These are phyloP conservation scores for Neofusicoccum laricinum DNA, from an alignment of 2,329 filamentous ascomycete genomes.

Conservation along the genomic window DNA sequence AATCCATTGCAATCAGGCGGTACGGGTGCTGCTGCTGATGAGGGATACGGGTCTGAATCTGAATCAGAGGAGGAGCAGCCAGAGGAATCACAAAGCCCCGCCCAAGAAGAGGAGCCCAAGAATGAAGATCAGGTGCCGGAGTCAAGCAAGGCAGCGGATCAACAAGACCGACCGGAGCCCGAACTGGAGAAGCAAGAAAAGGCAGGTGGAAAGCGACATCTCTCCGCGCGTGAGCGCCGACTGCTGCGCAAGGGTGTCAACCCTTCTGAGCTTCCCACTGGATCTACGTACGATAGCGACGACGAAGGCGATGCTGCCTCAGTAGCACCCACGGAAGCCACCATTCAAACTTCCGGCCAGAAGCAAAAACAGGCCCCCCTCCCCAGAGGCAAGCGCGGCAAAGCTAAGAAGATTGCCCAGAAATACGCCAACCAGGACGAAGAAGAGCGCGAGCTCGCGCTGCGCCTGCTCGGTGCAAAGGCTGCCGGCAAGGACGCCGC, in stretches of 20 bases:
- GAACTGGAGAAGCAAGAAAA: conserved; percentile 21
- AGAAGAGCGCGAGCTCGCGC: conserved; percentile 80
- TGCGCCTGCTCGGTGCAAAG: conserved; percentile 79
- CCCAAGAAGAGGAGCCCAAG: conserved; percentile 25
- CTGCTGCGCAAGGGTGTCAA: conserved; percentile 34
- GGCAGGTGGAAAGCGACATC: conserved; percentile 29
- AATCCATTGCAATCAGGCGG: conserved; percentile 40
- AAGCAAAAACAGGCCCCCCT: conserved; percentile 24
- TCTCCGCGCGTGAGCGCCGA: conserved; percentile 39
- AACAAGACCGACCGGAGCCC: conserved; percentile 26
- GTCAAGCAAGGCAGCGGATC: conserved; percentile 9
- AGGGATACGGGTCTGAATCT: conserved; percentile 10
- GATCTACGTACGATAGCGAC: conserved; percentile 14
- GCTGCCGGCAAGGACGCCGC: conserved; percentile 65
- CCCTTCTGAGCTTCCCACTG: conserved; percentile 10
- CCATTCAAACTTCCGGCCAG: conserved; percentile 13
- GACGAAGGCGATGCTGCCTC: conserved; percentile 29
- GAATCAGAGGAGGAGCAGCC: conserved; percentile 1
- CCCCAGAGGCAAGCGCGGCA: conserved; percentile 71
- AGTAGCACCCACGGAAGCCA: conserved; percentile 25
- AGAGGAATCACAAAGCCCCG: background rate
- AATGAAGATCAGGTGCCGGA: conserved; percentile 21
- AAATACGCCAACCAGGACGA: conserved; percentile 96
- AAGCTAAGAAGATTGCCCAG: conserved; percentile 79
- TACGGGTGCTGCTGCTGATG: background rate